These are phyloP conservation scores for Aspergillus sp. DNA, from an alignment of 2,329 filamentous ascomycete species.

Conservation along the genomic window DNA sequence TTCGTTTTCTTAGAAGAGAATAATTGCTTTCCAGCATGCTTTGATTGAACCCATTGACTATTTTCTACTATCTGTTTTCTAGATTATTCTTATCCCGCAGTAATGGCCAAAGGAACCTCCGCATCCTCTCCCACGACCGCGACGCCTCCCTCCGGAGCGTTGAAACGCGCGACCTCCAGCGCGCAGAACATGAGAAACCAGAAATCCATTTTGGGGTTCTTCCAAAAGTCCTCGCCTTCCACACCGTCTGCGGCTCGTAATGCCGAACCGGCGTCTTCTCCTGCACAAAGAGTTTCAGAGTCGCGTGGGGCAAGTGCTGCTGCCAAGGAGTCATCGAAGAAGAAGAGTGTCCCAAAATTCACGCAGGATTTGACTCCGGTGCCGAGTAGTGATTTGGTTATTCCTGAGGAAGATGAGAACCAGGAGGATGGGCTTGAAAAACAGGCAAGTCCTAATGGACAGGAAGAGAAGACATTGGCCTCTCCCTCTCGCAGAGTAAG, in stretches of 20 bases:
- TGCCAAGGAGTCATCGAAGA: slow-evolving; percentile 42
- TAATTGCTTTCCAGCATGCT: too few relatives aligned
- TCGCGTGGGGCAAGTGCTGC: slow-evolving; percentile 26
- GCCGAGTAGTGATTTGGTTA: slow-evolving; percentile 72
- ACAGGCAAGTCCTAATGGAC: slow-evolving; percentile 40
- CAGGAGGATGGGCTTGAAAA: slow-evolving; percentile 23
- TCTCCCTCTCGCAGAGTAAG: slow-evolving; percentile 78
- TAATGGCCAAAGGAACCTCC: slow-evolving; percentile 35
- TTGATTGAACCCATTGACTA: too few relatives aligned
- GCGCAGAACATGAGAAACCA: slow-evolving; percentile 55
- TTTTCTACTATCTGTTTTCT: too few relatives aligned
- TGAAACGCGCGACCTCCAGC: slow-evolving; percentile 38
- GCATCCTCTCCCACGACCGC: slow-evolving; percentile 31
- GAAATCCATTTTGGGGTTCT: slow-evolving; percentile 74
- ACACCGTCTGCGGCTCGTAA: slow-evolving; percentile 29
- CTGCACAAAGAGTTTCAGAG: slow-evolving; percentile 29
- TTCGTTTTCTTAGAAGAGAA: too few relatives aligned
- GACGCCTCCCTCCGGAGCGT: slow-evolving; percentile 29
- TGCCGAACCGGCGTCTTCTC: slow-evolving; percentile 32
- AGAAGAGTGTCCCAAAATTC: slow-evolving; percentile 33
- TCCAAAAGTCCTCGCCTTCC: slow-evolving; percentile 55
- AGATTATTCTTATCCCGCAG: slow-evolving; percentile 2
- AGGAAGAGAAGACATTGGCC: slow-evolving; percentile 44
- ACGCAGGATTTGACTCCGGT: slow-evolving; percentile 61
- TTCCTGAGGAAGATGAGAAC: slow-evolving; percentile 61